Base-by-base conservation (phyloP, 2,329 filamentous ascomycete species). In the Pseudocercospora ulei region DNA sequence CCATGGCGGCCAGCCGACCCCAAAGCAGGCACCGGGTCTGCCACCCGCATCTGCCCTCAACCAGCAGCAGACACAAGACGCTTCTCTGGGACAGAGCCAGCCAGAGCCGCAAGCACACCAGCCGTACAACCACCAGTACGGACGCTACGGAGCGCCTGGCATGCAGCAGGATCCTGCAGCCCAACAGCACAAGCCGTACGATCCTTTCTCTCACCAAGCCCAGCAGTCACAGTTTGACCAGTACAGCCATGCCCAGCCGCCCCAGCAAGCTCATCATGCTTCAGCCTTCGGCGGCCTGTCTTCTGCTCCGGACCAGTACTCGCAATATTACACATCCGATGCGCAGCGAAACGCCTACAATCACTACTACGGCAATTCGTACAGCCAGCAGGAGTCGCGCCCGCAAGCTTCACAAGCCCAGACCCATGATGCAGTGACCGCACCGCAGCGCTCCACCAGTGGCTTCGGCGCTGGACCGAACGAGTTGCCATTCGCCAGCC, bases 301-400 rank as follows among this genome's bases (percentile, higher is more conserved):
- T 53, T 82, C 82, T 37, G 80, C 78, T 12, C 79, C 80, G 8
- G 75, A 70, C 60, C 85, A 93, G 50, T 93, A 84, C 63, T 80
- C 82, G 12, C 79, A 80, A 4, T 94, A 92, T 66, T 92, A 93
- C 62, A 83, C 81, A 22, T 84, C 78, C 48, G 71, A 85, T 48
- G 76, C 76, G 51, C 76, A 75, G 50, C 80, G 83, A 49, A 78
- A 78, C 56, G 72, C 77, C 1, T 93, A 90, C 67, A 67, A 71
- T 44, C 78, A 77, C 59, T 81, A 70, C 54, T 77, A 90, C 56
- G 66, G 62, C 28, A 57, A 55, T 38, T 53, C 62, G 23, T 78
- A 77, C 52, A 67, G 66, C 38, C 74, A 76, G 50, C 65, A 65
- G 38, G 55, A 59, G 16, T 17, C 44, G 48, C 14, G 43, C 38